Evolutionary conservation across 352 stramenopile genomes (phyloP).

Genomic region (Phytophthora pinifolia): DNA sequence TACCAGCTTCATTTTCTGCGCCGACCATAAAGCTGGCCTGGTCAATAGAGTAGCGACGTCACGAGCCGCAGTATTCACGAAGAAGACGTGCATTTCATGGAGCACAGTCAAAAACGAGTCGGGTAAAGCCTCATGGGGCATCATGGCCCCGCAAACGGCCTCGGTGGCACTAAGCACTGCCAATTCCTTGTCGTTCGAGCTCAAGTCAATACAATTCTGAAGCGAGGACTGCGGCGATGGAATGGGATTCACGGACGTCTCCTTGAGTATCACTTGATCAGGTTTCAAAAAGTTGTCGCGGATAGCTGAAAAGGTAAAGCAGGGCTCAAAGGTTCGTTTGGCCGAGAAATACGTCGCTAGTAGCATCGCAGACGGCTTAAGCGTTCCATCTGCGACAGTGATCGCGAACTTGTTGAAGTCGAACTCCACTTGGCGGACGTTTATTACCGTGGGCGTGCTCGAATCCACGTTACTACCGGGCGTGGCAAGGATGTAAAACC

Average conservation of each 20-base stretch:
- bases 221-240: conserved; percentile 17
- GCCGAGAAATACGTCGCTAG: conserved; percentile 42
- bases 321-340: conserved; percentile 40
- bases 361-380: conserved; percentile 48
- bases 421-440: conserved; percentile 64
- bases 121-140: conserved; percentile 46
- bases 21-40: conserved; percentile 27
- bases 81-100: conserved; percentile 42
- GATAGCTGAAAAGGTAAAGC: conserved; percentile 55
- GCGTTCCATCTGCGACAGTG: conserved; percentile 48
- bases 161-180: conserved; percentile 32
- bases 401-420: conserved; percentile 52
- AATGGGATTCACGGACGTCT: conserved; percentile 28
- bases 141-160: conserved; percentile 30
- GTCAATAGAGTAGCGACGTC: neutral
- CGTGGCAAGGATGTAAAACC: conserved; percentile 55
- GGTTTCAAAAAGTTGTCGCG: conserved; percentile 62
- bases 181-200: conserved; percentile 42
- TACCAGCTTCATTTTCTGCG: conserved; percentile 39
- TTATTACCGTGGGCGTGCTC: conserved; percentile 14
- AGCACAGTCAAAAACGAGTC: conserved; percentile 35
- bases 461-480: conserved; percentile 4
- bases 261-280: conserved; percentile 51
- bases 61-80: conserved; percentile 9
- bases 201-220: conserved; percentile 48